Conservation (phyloP, 768 basidiomycete species). For the Collybiopsis confluens region DNA sequence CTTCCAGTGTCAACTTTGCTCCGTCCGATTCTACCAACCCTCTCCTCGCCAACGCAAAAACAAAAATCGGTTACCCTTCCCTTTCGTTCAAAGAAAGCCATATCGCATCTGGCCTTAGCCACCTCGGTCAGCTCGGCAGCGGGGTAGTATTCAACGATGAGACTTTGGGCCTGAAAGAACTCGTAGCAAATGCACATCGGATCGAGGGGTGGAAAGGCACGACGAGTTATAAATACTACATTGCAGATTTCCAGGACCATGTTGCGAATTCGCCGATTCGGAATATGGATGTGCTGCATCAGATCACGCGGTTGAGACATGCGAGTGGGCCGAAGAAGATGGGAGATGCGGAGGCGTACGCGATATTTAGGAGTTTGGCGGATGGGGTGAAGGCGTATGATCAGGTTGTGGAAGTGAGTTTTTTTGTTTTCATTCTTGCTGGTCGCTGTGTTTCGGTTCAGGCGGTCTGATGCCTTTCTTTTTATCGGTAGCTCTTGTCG, state of each 20-base stretch:
- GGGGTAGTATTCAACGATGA: conserved; percentile 83
- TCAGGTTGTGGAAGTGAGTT: conserved; percentile 78
- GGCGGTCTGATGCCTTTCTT: conserved; percentile 5
- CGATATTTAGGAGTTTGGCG: conserved; percentile 72
- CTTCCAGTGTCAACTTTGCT: too few species aligned
- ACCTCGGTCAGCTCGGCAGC: conserved; percentile 60
- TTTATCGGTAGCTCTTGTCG: conserved; percentile 74
- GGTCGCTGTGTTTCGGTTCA: too few species aligned
- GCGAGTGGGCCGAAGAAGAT: conserved; percentile 49
- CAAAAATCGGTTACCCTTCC: conserved; percentile 72
- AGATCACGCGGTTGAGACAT: conserved; percentile 75
- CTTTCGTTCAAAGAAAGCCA: conserved; percentile 41
- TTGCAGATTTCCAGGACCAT: conserved; percentile 54
- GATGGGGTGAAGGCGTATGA: conserved; percentile 77
- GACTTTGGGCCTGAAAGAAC: conserved; percentile 55
- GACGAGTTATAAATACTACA: conserved; percentile 69
- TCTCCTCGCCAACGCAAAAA: conserved; percentile 41
- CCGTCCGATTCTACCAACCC: too few species aligned
- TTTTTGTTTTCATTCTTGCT: conserved; percentile 2
- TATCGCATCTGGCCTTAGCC: conserved; percentile 25
- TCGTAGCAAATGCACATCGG: conserved; percentile 70
- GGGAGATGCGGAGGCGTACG: conserved; percentile 64
- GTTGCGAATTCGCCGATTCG: conserved; percentile 61
- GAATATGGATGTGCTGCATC: conserved; percentile 83
- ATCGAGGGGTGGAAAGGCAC: conserved; percentile 94